Evolutionary conservation across 2,329 filamentous ascomycete species (phyloP).

Genomic region (Epicoccum sorghinum): DNA sequence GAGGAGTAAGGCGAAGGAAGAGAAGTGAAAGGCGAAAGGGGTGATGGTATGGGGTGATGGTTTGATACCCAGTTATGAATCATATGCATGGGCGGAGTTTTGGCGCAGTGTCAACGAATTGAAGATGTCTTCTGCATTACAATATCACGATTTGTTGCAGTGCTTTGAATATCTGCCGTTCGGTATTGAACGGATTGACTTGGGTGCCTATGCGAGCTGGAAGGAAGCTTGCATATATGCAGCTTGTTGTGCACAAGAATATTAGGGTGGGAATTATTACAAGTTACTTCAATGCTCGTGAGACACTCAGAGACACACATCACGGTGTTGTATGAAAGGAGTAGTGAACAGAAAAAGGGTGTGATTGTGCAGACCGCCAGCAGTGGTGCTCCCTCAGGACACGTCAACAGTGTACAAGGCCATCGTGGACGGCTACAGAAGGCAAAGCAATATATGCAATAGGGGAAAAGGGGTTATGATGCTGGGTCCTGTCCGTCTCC

Average conservation of each 20-base stretch:
- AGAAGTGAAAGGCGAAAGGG: not conserved
- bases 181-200: too few relatives aligned
- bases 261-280: too few relatives aligned
- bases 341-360: constrained; percentile 8
- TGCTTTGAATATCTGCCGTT: not conserved
- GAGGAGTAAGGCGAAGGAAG: constrained; percentile 47
- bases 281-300: not conserved
- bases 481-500: constrained; percentile 24
- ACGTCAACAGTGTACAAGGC: constrained; percentile 40
- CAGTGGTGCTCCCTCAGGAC: constrained; percentile 40
- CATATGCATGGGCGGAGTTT: constrained; percentile 19
- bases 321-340: not conserved
- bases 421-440: constrained; percentile 33
- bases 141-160: not conserved
- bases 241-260: too few relatives aligned
- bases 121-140: not conserved
- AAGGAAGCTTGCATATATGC: too few relatives aligned
- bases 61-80: constrained; percentile 18
- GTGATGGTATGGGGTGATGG: not conserved
- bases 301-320: not conserved
- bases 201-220: too few relatives aligned
- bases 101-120: not conserved
- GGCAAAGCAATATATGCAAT: constrained; percentile 35
- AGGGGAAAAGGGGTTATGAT: constrained; percentile 24
- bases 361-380: constrained; percentile 17